These are phyloP conservation scores for Sporothrix euskadiensis DNA, from an alignment of 2,329 filamentous ascomycete genomes.

Conservation along the genomic window DNA sequence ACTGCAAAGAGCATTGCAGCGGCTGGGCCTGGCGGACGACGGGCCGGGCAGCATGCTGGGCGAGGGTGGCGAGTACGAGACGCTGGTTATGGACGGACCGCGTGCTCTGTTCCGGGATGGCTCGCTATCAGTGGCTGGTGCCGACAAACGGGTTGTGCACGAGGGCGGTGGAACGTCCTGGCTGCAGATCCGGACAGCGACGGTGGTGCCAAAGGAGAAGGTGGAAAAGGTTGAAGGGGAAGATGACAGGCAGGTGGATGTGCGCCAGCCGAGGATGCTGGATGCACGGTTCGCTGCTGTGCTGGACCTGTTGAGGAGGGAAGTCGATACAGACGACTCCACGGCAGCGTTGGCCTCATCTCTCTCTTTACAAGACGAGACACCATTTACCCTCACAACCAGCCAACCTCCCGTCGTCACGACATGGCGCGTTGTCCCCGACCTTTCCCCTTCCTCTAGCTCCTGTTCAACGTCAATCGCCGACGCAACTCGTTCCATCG, in stretches of 20 bases:
- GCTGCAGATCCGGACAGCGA: slow-evolving; percentile 62
- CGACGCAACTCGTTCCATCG: slow-evolving; percentile 51
- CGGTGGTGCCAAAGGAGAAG: slow-evolving; percentile 48
- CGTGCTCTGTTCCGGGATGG: slow-evolving; percentile 61
- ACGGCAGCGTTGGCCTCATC: not conserved
- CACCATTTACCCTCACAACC: not conserved
- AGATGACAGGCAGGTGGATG: slow-evolving; percentile 27
- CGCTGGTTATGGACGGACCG: slow-evolving; percentile 81
- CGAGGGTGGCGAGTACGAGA: slow-evolving; percentile 96
- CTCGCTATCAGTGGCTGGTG: slow-evolving; percentile 62
- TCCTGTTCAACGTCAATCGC: slow-evolving; percentile 39
- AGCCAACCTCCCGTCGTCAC: not conserved
- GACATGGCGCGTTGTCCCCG: slow-evolving; percentile 39
- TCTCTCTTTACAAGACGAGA: not conserved
- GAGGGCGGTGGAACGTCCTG: slow-evolving; percentile 79
- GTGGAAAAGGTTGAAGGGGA: slow-evolving; percentile 22
- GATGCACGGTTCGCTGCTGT: slow-evolving; percentile 60
- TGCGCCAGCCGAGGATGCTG: slow-evolving; percentile 64
- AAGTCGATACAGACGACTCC: too few relatives aligned
- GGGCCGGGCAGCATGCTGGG: slow-evolving; percentile 60
- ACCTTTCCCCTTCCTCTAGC: slow-evolving; percentile 25
- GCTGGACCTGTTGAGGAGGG: slow-evolving; percentile 39
- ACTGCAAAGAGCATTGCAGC: slow-evolving; percentile 56
- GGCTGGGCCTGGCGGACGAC: slow-evolving; percentile 66
- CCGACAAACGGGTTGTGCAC: slow-evolving; percentile 53